These are phyloP conservation scores for Amanita subjunquillea DNA, from an alignment of 768 basidiomycete species.

Conservation along the genomic window DNA sequence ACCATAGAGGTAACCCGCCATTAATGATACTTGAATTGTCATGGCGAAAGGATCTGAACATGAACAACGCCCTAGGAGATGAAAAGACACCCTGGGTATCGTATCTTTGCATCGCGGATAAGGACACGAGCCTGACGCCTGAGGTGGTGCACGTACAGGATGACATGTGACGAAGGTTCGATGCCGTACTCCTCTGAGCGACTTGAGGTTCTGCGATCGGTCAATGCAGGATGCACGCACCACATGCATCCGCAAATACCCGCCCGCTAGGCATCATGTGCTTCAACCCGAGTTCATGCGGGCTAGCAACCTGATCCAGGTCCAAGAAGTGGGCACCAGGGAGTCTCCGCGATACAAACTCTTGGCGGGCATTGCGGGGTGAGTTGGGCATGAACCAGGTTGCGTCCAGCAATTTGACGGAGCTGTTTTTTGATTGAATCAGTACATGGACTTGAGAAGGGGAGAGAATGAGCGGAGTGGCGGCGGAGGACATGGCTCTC, in stretches of 20 bases:
- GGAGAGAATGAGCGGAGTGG: slow-evolving; percentile 39
- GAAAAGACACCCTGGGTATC: slow-evolving; percentile 89
- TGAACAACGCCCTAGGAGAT: slow-evolving; percentile 86
- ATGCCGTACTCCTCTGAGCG: slow-evolving; percentile 60
- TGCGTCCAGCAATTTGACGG: slow-evolving; percentile 54
- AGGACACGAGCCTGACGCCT: neutral
- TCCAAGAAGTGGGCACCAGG: slow-evolving; percentile 69
- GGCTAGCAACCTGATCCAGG: slow-evolving; percentile 67
- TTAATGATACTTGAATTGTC: slow-evolving; percentile 77
- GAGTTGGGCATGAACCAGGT: slow-evolving; percentile 95
- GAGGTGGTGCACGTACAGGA: slow-evolving; percentile 43
- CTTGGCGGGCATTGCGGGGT: slow-evolving; percentile 55
- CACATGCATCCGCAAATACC: slow-evolving; percentile 69
- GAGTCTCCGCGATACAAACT: slow-evolving; percentile 59
- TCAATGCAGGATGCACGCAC: slow-evolving; percentile 32
- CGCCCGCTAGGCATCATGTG: slow-evolving; percentile 86
- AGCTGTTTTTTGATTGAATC: slow-evolving; percentile 19
- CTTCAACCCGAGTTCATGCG: slow-evolving; percentile 70
- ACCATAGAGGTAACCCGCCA: slow-evolving; percentile 87
- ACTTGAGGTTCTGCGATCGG: neutral
- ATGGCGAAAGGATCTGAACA: slow-evolving; percentile 91
- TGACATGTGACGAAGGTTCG: slow-evolving; percentile 61
- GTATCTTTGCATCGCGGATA: slow-evolving; percentile 42
- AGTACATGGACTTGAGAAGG: slow-evolving; percentile 36
- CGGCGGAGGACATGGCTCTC: slow-evolving; percentile 5